Percentiles rank a stretch among this genome's conserved stretches.
phyloP scores from a whole-genome alignment of 2,329 filamentous ascomycete species.

The Thielaviopsis populi region DNA sequence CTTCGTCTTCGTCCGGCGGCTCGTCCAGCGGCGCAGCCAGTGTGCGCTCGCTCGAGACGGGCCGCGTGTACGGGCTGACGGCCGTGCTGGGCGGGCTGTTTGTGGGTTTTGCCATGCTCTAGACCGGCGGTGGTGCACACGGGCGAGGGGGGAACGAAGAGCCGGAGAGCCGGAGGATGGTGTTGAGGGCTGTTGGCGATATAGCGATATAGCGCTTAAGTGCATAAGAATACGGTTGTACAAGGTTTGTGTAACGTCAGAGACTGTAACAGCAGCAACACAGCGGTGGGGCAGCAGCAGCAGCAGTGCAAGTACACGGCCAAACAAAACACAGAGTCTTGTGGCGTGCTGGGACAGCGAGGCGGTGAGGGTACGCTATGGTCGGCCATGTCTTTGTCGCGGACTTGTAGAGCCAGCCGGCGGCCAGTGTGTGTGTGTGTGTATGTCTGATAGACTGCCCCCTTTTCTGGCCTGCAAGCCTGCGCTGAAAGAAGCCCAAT shows the following conservation, averaged over 20 bases:
- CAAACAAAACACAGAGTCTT: no score
- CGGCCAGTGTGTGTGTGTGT: no score
- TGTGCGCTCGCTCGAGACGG: slow-evolving; percentile 23
- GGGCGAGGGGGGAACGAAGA: no score
- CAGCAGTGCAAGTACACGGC: no score
- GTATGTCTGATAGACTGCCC: not conserved
- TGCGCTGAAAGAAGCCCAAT: not conserved
- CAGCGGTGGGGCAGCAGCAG: not conserved
- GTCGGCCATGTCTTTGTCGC: not conserved
- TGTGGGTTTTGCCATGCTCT: slow-evolving; percentile 29
- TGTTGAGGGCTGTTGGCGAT: not conserved
- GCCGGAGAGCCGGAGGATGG: not conserved
- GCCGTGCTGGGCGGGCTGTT: slow-evolving; percentile 28
- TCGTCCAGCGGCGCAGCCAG: slow-evolving; percentile 4
- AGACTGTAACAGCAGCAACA: not conserved
- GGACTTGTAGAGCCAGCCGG: no score
- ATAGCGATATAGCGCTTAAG: not conserved
- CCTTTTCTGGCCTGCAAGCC: not conserved
- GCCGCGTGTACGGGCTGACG: slow-evolving; percentile 26
- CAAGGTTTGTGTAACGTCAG: not conserved
- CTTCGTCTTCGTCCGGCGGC: slow-evolving; percentile 14
- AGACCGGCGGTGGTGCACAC: no score
- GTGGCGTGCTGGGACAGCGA: not conserved
- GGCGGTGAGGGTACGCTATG: not conserved
- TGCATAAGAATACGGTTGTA: not conserved